Evolutionary conservation across 2,329 filamentous ascomycete species (phyloP).

Genomic region (Colletotrichum sansevieriae): DNA sequence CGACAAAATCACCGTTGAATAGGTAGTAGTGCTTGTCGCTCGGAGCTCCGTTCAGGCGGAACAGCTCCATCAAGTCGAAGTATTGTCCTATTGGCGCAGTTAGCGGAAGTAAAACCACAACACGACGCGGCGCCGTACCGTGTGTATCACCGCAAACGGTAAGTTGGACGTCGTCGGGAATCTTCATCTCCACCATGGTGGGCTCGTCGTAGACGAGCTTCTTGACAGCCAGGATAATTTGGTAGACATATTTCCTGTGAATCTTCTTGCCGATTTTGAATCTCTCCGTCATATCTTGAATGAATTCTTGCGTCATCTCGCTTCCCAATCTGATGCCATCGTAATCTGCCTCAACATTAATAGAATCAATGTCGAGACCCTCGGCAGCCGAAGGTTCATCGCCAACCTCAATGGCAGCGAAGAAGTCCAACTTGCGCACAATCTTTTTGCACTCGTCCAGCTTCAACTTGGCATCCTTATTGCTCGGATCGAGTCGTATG

Average conservation of each 20-base stretch:
- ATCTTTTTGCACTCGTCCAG: constrained; percentile 94
- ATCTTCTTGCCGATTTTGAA: constrained; percentile 98
- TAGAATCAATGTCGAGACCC: constrained; percentile 88
- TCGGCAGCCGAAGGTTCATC: constrained; percentile 94
- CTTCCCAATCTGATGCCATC: constrained; percentile 84
- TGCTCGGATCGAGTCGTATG: constrained; percentile 85
- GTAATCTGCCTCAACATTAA: constrained; percentile 85
- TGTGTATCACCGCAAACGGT: constrained; percentile 99
- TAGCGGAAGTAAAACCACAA: constrained; percentile 39
- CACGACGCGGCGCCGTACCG: constrained; percentile 64
- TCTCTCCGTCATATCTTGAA: constrained; percentile 95
- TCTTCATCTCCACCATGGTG: constrained; percentile 95
- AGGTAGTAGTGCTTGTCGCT: constrained; percentile 91
- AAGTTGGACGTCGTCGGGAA: constrained; percentile 81
- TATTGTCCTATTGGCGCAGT: constrained; percentile 78
- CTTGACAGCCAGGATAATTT: constrained; percentile 92
- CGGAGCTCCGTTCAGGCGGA: constrained; percentile 89
- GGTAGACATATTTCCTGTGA: constrained; percentile 96
- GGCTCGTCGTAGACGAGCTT: constrained; percentile 92
- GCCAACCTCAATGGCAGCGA: constrained; percentile 92
- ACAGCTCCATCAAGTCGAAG: constrained; percentile 96
- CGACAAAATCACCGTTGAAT: constrained; percentile 99
- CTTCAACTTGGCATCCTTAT: constrained; percentile 92
- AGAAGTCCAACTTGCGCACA: constrained; percentile 91
- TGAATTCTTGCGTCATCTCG: constrained; percentile 95